Evolutionary conservation across 148 eudicot species (phyloP).

Genomic region (Rhododendron williamsianum): DNA sequence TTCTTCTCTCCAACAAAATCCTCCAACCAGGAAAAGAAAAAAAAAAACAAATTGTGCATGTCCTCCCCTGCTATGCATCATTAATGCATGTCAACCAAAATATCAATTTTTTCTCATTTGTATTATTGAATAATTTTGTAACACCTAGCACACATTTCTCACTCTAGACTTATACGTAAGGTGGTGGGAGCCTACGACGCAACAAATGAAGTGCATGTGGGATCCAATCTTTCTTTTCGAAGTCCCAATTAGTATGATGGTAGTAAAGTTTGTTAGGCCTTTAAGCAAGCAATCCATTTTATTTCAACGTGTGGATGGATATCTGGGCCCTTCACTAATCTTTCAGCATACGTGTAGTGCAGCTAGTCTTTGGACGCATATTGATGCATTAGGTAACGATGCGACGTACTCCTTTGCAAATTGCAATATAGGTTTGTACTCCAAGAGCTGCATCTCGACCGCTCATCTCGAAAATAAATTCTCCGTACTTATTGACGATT

Average conservation of each 20-base stretch:
- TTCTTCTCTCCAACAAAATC: background rate
- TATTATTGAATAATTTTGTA: background rate
- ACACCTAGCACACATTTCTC: background rate
- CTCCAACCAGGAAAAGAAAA: background rate
- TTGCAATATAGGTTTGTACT: background rate
- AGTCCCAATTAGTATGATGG: background rate
- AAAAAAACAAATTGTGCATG: background rate
- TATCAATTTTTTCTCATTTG: background rate
- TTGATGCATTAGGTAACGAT: too few species aligned
- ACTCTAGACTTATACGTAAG: background rate
- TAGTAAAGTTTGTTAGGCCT: background rate
- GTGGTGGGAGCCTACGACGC: background rate
- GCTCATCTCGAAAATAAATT: background rate
- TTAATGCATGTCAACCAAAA: background rate
- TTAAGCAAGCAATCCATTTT: background rate
- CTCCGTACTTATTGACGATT: too few species aligned
- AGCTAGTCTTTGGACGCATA: background rate
- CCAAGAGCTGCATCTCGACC: background rate
- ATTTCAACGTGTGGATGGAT: background rate
- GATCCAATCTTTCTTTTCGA: background rate
- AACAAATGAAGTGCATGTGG: background rate
- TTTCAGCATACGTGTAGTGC: background rate
- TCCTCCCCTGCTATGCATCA: background rate
- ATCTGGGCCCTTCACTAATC: background rate
- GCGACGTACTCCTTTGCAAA: too few species aligned